Conservation (phyloP, 1,139 yeast genomes). For the Candida labiduridarum region DNA sequence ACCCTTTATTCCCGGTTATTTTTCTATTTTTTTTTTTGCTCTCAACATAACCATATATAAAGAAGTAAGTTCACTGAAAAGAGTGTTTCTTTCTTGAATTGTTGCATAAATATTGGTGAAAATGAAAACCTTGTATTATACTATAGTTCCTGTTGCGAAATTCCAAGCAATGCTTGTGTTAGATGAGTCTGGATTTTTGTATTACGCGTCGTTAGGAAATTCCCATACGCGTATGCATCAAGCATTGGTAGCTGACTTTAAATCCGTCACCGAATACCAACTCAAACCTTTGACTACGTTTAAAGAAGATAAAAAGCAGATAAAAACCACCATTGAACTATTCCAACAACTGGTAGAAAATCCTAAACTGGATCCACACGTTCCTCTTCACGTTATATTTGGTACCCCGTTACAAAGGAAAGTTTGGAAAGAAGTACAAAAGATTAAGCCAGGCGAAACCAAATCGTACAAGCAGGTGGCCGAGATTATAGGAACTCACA, state of each 20-base stretch:
- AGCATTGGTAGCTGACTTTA: conserved; percentile 21
- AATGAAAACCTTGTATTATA: conserved; percentile 15
- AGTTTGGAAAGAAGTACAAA: conserved; percentile 24
- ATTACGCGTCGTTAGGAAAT: conserved; percentile 26
- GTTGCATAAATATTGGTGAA: not conserved
- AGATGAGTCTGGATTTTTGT: conserved; percentile 20
- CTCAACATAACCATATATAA: not conserved
- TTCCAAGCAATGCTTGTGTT: conserved; percentile 20
- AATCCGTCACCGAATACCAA: conserved; percentile 11
- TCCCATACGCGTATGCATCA: conserved; percentile 9
- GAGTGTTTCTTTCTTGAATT: not conserved
- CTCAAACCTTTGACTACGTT: conserved; percentile 16
- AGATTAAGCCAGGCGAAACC: conserved; percentile 18
- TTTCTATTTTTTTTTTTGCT: not conserved
- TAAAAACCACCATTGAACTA: conserved; percentile 16
- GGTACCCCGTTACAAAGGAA: conserved; percentile 26
- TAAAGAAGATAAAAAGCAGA: conserved; percentile 5
- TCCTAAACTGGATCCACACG: conserved; percentile 13
- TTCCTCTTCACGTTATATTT: conserved; percentile 19
- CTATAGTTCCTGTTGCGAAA: conserved; percentile 7
- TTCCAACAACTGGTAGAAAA: conserved; percentile 17
- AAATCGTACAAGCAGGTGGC: conserved; percentile 23
- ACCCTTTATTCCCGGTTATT: not conserved
- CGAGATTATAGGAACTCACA: conserved; percentile 18
- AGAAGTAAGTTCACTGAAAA: not conserved